Percentiles rank a stretch among this genome's conserved stretches.
These are phyloP conservation scores for Tremella fuciformis DNA, from an alignment of 768 basidiomycete species.

Conservation along the genomic window DNA sequence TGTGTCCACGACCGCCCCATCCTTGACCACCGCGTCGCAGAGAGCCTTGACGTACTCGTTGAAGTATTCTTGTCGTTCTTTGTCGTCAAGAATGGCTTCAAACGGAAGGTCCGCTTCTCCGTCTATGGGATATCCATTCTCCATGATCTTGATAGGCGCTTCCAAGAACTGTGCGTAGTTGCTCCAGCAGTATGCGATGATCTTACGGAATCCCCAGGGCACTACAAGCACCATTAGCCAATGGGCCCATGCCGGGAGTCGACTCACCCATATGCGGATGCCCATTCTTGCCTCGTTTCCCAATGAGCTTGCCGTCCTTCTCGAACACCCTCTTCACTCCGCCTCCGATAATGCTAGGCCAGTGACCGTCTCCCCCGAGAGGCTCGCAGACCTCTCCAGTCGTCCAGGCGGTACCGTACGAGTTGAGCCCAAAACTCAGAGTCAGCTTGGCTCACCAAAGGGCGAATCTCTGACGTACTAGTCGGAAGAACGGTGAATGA, in stretches of 20 bases:
- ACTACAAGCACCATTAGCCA: neutral
- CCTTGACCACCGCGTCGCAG: neutral
- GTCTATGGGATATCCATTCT: neutral
- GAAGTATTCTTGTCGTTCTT: neutral
- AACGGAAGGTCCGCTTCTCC: neutral
- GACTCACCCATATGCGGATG: slow-evolving; percentile 3
- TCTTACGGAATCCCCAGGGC: neutral
- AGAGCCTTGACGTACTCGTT: neutral
- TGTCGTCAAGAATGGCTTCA: neutral
- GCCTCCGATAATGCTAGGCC: neutral
- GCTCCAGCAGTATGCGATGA: neutral
- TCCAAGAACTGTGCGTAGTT: neutral
- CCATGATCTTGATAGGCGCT: neutral
- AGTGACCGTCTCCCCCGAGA: neutral
- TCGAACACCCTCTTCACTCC: neutral
- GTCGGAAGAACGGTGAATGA: no score
- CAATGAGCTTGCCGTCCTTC: slow-evolving; percentile 1
- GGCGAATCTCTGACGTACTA: no score
- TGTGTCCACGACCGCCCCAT: neutral
- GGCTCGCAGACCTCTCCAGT: neutral
- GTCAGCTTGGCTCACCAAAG: neutral
- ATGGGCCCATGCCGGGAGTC: neutral
- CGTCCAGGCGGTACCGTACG: neutral
- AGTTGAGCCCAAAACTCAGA: neutral
- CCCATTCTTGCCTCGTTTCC: neutral